Percentiles rank a stretch among this genome's conserved stretches.
Evolutionary conservation across 192 early-diverging fungal species (phyloP).

Genomic region (Backusella westeae): DNA sequence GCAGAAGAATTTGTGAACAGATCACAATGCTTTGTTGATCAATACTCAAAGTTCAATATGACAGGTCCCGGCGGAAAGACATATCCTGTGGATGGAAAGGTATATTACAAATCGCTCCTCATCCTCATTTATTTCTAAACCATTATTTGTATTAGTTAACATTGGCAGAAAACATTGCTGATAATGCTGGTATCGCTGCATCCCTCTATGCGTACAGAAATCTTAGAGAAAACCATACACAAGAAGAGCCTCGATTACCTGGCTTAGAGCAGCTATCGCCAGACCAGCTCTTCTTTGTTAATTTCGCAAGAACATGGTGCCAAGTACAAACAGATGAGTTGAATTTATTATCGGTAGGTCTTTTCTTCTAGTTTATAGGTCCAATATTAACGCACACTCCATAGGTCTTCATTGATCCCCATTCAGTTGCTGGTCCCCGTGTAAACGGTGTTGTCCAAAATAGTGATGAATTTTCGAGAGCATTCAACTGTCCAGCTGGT

Average conservation of each 20-base stretch:
- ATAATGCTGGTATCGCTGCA: constrained; percentile 56
- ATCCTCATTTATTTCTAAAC: too few relatives aligned
- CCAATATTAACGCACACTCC: not conserved
- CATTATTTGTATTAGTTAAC: constrained; percentile 24
- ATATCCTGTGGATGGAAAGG: constrained; percentile 49
- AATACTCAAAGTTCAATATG: constrained; percentile 52
- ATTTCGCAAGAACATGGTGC: constrained; percentile 71
- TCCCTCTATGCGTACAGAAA: constrained; percentile 18
- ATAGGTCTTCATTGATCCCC: constrained; percentile 58
- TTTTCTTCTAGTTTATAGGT: not conserved
- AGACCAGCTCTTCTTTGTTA: constrained; percentile 65
- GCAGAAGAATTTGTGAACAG: constrained; percentile 41
- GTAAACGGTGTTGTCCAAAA: constrained; percentile 69
- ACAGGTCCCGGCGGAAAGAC: constrained; percentile 28
- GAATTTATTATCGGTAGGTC: not conserved
- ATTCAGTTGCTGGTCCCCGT: constrained; percentile 57
- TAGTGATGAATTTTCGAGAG: constrained; percentile 58
- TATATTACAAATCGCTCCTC: not conserved
- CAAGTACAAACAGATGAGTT: constrained; percentile 37
- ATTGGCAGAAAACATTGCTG: constrained; percentile 63
- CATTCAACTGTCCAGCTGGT: constrained; percentile 60
- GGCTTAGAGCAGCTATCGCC: constrained; percentile 49
- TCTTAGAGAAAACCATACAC: not conserved
- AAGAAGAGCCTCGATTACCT: constrained; percentile 22
- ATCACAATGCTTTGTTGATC: constrained; percentile 63